phyloP scores from a whole-genome alignment of 2,329 filamentous ascomycete species.

The Penicillium palitans region DNA sequence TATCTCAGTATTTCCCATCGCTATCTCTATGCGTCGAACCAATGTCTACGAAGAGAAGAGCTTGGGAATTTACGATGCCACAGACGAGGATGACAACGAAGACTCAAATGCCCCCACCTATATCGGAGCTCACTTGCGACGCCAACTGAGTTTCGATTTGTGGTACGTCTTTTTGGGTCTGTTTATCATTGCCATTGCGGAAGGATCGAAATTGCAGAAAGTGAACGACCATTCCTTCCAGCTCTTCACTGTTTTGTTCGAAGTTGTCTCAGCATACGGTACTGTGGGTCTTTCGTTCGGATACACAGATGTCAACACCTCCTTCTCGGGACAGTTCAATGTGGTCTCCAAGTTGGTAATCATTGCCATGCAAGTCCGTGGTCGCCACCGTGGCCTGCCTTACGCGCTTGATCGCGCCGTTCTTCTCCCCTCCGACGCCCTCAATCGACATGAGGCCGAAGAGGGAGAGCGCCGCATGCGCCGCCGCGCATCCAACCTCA shows the following conservation, averaged over 20 bases:
- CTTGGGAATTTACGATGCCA: conserved; percentile 67
- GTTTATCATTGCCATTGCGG: conserved; percentile 88
- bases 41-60: conserved; percentile 90
- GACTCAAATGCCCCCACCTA: conserved; percentile 70
- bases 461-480: conserved; percentile 51
- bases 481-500: conserved; percentile 40
- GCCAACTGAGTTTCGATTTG: conserved; percentile 92
- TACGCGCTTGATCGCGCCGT: conserved; percentile 71
- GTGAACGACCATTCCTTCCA: conserved; percentile 60
- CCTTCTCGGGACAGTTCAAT: conserved; percentile 79
- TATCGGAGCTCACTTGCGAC: conserved; percentile 84
- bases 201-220: conserved; percentile 69
- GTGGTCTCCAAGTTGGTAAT: conserved; percentile 67
- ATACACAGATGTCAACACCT: conserved; percentile 72
- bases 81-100: conserved; percentile 52
- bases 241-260: conserved; percentile 72
- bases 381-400: conserved; percentile 64
- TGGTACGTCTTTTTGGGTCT: conserved; percentile 96
- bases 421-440: conserved; percentile 64
- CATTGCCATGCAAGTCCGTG: conserved; percentile 66
- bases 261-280: conserved; percentile 87
- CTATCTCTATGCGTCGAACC: conserved; percentile 88
- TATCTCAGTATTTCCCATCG: conserved; percentile 94
- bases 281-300: conserved; percentile 91
- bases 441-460: conserved; percentile 60